Base-by-base conservation (phyloP, 2,329 filamentous ascomycete genomes). In the Beauveria bassiana region DNA sequence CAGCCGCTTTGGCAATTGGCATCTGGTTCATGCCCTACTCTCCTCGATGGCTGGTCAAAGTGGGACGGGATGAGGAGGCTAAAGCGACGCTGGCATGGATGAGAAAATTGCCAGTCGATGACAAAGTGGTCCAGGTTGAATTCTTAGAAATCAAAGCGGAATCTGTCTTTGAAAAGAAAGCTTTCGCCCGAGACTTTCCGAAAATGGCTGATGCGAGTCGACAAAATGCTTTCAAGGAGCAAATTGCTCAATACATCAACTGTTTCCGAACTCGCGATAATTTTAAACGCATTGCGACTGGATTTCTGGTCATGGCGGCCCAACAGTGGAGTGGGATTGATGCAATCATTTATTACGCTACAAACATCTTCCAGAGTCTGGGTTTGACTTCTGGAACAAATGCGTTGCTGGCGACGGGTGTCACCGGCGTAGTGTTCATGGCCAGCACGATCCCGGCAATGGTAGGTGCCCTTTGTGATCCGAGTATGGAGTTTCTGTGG, bases 71-170 rank as follows among this genome's bases (percentile, higher is more conserved):
- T 66, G 79, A 81, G 0, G 89, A 93, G 71, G 88, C 87, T 4
- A 61, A 74, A 61, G 71, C 75, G 59, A 74, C 40, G 0, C 80
- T 93, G 1, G 82, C 88, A 0, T 79, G 71, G 60, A 82, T 93
- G 8, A 85, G 90, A 40, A 81, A 80, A 6, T 78, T 91, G 0
- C 72, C 83, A 0, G 69, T 76, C 16, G 82, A 88, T 64, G 80
- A 91, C 67, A 85, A 90, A 54, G 79, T 89, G 0, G 81, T 93
- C 40, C 83, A 89, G 65, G 77, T 90, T 3, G 90, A 93, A 68
- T 91, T 88, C 68, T 81, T 90, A n/a, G 90, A 93, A 71, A 93
- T 93, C 75, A 90, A 90, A 72, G 88, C 89, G 0, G 88, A 91
- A 71, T 86, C 84, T 0, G 72, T 89, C 31, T 93, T 93, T 67